phyloP scores from a whole-genome alignment of 495 filamentous ascomycete species.

The Podospora appendiculata region DNA sequence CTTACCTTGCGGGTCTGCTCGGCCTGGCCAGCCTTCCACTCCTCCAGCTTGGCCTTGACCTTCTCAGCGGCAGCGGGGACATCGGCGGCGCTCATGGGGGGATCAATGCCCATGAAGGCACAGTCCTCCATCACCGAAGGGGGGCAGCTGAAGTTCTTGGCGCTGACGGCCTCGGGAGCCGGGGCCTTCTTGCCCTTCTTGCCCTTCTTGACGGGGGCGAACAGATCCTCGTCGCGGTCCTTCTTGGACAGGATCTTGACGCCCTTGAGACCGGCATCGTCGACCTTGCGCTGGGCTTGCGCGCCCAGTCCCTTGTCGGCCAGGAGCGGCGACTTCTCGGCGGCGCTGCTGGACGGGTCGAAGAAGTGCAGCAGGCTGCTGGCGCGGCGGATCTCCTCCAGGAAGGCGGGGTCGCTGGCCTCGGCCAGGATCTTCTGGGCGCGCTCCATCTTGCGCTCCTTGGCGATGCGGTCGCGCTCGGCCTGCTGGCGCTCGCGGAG shows the following conservation, averaged over 20 bases:
- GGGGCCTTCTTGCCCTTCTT: conserved; percentile 71
- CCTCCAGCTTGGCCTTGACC: conserved; percentile 81
- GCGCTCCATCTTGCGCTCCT: conserved; percentile 75
- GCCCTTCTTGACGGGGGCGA: conserved; percentile 80
- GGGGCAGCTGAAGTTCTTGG: conserved; percentile 74
- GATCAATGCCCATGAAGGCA: conserved; percentile 69
- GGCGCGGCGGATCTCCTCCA: conserved; percentile 82
- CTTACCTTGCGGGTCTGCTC: conserved; percentile 85
- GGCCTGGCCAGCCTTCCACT: conserved; percentile 88
- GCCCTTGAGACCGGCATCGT: conserved; percentile 70
- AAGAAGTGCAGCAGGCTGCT: conserved; percentile 84
- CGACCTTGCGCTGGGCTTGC: conserved; percentile 71
- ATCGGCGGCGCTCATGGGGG: conserved; percentile 76
- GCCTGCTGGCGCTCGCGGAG: conserved; percentile 46
- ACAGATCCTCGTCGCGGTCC: conserved; percentile 80
- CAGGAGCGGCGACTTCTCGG: conserved; percentile 58
- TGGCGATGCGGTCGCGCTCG: conserved; percentile 73
- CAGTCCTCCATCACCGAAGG: conserved; percentile 89
- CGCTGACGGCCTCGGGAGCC: conserved; percentile 27
- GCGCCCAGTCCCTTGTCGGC: conserved; percentile 56
- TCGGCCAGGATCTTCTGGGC: conserved; percentile 84
- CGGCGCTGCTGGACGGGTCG: conserved; percentile 59
- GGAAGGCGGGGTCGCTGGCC: conserved; percentile 80
- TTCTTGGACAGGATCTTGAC: conserved; percentile 71
- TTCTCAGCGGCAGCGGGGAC: conserved; percentile 74